These are phyloP conservation scores for Balamuthia mandrillaris DNA, from an alignment of 208 protist genomes.

Conservation along the genomic window DNA sequence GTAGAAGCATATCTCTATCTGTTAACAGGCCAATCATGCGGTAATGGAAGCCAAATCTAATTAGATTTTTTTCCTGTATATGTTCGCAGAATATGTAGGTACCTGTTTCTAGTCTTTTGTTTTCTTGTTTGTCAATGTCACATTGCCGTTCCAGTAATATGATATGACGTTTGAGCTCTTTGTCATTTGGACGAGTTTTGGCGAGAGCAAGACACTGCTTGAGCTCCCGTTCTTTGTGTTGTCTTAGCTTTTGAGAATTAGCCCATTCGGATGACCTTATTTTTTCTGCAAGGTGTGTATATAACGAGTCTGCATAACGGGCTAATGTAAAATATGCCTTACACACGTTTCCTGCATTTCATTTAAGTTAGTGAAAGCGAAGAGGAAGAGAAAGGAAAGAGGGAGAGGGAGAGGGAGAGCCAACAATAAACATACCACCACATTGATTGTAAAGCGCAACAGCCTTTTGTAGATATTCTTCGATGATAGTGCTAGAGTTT, in stretches of 20 bases:
- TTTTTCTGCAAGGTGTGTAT: constrained; percentile 37
- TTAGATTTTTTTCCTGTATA: background rate
- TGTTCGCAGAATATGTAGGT: background rate
- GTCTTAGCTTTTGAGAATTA: constrained; percentile 29
- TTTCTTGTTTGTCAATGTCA: constrained; percentile 34
- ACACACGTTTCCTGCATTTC: background rate
- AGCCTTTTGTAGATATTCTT: constrained; percentile 32
- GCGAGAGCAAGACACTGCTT: background rate
- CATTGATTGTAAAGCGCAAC: constrained; percentile 36
- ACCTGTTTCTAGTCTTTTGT: background rate
- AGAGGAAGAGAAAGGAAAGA: too few species aligned
- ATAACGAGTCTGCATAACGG: constrained; percentile 16
- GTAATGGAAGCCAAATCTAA: too few species aligned
- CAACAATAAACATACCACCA: too few species aligned
- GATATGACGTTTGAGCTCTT: background rate
- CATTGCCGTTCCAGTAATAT: constrained; percentile 6
- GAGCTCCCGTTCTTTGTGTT: constrained; percentile 35
- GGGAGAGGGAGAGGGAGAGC: too few species aligned
- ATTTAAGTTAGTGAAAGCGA: too few species aligned
- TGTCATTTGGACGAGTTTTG: constrained; percentile 9
- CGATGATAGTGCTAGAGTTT: constrained; percentile 13
- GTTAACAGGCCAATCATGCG: too few species aligned
- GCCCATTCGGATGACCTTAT: constrained; percentile 44
- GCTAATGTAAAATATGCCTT: constrained; percentile 26
- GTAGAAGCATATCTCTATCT: constrained; percentile 32